A percentile compares a stretch with the other conserved stretches of the same genome.
Conservation (phyloP, 1,284 basidiomycete species). For the Polyporus tsugae region DNA sequence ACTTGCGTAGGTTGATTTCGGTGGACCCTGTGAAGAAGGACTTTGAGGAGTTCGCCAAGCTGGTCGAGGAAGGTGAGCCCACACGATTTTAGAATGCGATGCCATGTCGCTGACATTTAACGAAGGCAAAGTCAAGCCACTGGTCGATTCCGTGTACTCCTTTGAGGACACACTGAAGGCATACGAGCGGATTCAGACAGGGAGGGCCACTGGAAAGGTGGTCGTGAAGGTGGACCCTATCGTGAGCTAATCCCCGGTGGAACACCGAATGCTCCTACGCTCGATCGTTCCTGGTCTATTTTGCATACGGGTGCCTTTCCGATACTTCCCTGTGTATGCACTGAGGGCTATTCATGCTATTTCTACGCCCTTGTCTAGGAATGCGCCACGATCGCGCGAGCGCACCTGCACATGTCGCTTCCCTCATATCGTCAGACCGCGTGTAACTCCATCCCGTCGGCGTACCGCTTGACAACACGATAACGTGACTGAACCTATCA, state of each 20-base stretch:
- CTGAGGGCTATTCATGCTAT: not conserved
- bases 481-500: conserved; percentile 18
- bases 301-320: not conserved
- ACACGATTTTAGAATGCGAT: not conserved
- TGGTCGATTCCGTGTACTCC: conserved; percentile 66
- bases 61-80: conserved; percentile 53
- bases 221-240: conserved; percentile 45
- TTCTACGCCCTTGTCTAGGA: not conserved
- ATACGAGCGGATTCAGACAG: conserved; percentile 65
- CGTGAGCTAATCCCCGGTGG: conserved; percentile 15
- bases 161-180: conserved; percentile 68
- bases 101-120: not conserved
- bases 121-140: conserved; percentile 60
- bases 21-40: conserved; percentile 42
- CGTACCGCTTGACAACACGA: conserved; percentile 10
- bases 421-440: not conserved
- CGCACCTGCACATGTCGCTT: not conserved
- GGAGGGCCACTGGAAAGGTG: conserved; percentile 70
- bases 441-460: not conserved
- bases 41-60: conserved; percentile 46
- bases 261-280: not conserved
- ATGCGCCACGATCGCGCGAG: not conserved
- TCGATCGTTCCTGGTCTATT: not conserved
- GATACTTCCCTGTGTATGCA: not conserved
- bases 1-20: conserved; percentile 37